Base-by-base conservation (phyloP, 495 filamentous ascomycete species). In the Neurospora terricola region DNA sequence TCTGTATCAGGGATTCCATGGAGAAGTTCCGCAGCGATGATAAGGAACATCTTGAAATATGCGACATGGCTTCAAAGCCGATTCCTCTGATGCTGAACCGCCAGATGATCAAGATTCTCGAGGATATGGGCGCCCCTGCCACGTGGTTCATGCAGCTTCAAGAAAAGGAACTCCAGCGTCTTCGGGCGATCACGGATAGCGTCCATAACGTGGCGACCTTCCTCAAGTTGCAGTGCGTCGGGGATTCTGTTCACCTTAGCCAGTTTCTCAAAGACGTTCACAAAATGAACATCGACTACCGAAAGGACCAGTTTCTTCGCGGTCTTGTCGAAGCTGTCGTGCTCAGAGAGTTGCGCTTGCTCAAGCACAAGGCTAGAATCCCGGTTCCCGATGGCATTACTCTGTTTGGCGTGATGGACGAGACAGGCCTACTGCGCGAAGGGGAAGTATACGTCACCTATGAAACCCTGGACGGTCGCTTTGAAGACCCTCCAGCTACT, bases 381-480 rank as follows among this genome's bases (percentile, higher is more conserved):
- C 89, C 85, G 0, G 86, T 97, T 2, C 76, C 83, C 3, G 73
- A 90, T n/a, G 93, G 91, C 0, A 83, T 89, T 9, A 93, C 90
- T 1, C 81, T 96, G 0, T 93, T 90, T 74, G 93, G 93, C 5
- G 84, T 96, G 36, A 91, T 96, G 88, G 93, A 97, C 75, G 93
- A 97, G 80, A 93, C 91, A 2, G 88, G 87, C 1, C 83, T 83
- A 42, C 81, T 97, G 3, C 16, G 3, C 3, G 54, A 73, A 88
- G 54, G 92, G 92, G 82, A 95, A 73, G 83, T 94, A 0, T 93
- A 89, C 73, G 82, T 89, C 39, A 85, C 83, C 0, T 87, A 84
- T 48, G 82, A 88, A 14, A 69, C 75, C 10, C 34, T 74, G 7
- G 59, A 79, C 10, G 73, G 18, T 5, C 71, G 81, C 38, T 45